Base-by-base conservation (phyloP, 345 rosid genomes). In the Erucastrum elatum region DNA sequence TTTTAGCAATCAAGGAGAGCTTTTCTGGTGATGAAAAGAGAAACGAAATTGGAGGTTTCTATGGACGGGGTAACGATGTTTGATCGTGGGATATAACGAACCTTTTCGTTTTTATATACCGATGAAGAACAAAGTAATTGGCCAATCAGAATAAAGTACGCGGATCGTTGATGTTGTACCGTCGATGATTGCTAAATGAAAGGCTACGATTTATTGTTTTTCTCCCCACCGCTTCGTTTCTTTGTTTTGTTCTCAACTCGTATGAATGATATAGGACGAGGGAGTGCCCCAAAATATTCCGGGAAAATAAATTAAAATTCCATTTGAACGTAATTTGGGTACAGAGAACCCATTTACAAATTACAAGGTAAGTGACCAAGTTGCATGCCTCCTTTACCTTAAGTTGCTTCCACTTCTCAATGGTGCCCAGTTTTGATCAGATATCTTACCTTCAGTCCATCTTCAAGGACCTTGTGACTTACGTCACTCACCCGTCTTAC, bases 101-200 rank as follows among this genome's bases (percentile, higher is more conserved):
- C 58, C 63, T 37, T 31, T 21, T 39, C 53, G 59, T 76, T 62
- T 84, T 84, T 87, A 87, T 62, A 49, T 66, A 41, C 44, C 1
- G 10, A 7, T 64, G 68, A 1, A 15, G 5, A 4, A 8, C 2
- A 3, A 37, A 71, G 21, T 58, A 12, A 11, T 1, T 0, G 13
- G 12, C 92, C 86, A 91, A 90, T 89, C 3, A 75, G 51, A 78
- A 31, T 16, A 17, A 37, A 74, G 79, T 75, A 73, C 85, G 66
- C 61, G 61, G 93, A 88, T 86, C 75, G 56, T 5, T 0, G 0
- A 0, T 0, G 1, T 0, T 0, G 1, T 4, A 80, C 92, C 88
- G 86, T 83, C 6, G 91, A 87, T 90, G 61, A 3, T 1, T 2
- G 4, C 0, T 0, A 2, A 4, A 67, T 29, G 8, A 29, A 83